Evolutionary conservation across 2,329 filamentous ascomycete genomes (phyloP).

Genomic region (Dryadomyces quercivorus): DNA sequence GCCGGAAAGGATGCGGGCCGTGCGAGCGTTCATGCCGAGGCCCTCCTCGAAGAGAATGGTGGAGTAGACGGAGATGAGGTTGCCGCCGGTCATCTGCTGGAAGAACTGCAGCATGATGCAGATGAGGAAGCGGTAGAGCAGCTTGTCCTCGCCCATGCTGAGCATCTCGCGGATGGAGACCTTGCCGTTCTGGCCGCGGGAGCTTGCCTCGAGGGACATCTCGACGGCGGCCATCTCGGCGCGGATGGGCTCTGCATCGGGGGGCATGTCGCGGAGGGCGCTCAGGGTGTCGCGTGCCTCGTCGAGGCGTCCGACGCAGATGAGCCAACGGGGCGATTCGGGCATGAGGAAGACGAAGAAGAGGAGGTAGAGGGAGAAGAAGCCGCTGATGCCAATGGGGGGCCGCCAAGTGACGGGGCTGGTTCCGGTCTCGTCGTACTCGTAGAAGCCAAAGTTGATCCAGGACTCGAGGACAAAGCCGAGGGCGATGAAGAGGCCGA

Average conservation of each 20-base stretch:
- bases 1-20: slow-evolving; percentile 27
- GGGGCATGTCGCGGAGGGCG: slow-evolving; percentile 6
- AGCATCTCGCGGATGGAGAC: slow-evolving; percentile 18
- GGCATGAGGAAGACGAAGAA: slow-evolving; percentile 36
- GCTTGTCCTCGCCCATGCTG: slow-evolving; percentile 34
- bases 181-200: neutral
- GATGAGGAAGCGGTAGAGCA: slow-evolving; percentile 18
- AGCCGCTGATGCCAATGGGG: slow-evolving; percentile 36
- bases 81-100: slow-evolving; percentile 6
- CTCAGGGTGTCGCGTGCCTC: slow-evolving; percentile 26
- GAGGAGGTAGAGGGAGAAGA: slow-evolving; percentile 18
- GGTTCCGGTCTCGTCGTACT: neutral
- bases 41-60: slow-evolving; percentile 26
- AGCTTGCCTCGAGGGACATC: slow-evolving; percentile 5
- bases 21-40: slow-evolving; percentile 23
- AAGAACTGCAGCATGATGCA: slow-evolving; percentile 6
- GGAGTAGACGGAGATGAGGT: slow-evolving; percentile 27
- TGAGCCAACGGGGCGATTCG: slow-evolving; percentile 43
- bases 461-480: slow-evolving; percentile 9
- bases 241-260: slow-evolving; percentile 34
- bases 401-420: slow-evolving; percentile 15
- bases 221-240: slow-evolving; percentile 27
- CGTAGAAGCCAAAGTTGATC: slow-evolving; percentile 6
- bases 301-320: slow-evolving; percentile 40
- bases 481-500: slow-evolving; percentile 11